These are phyloP conservation scores for Auxenochlorella pyrenoidosa DNA, from an alignment of 139 green algal genomes.

Conservation along the genomic window DNA sequence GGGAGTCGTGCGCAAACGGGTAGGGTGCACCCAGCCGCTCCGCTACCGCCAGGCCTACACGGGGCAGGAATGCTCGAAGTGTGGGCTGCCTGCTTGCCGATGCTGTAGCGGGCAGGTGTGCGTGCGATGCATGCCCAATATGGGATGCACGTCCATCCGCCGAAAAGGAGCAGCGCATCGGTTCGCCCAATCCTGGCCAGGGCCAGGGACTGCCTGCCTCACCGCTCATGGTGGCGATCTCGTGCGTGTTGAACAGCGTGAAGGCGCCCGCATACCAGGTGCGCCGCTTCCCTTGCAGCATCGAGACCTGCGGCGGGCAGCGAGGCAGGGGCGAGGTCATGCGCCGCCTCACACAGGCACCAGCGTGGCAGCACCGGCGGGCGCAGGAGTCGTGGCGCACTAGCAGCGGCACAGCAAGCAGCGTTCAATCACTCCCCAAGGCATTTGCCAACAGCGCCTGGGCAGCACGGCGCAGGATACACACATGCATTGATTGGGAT, in stretches of 20 bases:
- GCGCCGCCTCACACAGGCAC: not conserved
- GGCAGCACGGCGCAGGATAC: not conserved
- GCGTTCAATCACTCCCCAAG: not conserved
- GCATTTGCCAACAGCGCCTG: too few relatives aligned
- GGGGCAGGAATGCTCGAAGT: too few relatives aligned
- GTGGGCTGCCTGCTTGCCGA: too few relatives aligned
- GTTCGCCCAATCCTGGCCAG: too few relatives aligned
- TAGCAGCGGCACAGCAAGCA: too few relatives aligned
- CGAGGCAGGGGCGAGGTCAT: not conserved
- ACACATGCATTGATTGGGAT: too few relatives aligned
- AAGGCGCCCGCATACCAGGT: constrained; percentile 67
- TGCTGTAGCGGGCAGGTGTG: too few relatives aligned
- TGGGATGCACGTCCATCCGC: not conserved
- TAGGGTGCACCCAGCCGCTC: constrained; percentile 72
- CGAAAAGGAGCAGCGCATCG: not conserved
- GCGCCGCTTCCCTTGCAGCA: constrained; percentile 59
- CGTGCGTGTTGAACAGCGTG: constrained; percentile 78
- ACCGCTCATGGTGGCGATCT: constrained; percentile 69
- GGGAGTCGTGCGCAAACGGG: constrained; percentile 68
- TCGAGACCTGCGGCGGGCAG: constrained; percentile 35
- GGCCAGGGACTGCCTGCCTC: too few relatives aligned
- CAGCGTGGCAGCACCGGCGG: too few relatives aligned
- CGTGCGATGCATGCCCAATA: too few relatives aligned
- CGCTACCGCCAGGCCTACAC: constrained; percentile 66
- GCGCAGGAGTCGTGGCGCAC: too few relatives aligned